phyloP scores from a whole-genome alignment of 768 basidiomycete genomes.

The Solioccasus polychromus region DNA sequence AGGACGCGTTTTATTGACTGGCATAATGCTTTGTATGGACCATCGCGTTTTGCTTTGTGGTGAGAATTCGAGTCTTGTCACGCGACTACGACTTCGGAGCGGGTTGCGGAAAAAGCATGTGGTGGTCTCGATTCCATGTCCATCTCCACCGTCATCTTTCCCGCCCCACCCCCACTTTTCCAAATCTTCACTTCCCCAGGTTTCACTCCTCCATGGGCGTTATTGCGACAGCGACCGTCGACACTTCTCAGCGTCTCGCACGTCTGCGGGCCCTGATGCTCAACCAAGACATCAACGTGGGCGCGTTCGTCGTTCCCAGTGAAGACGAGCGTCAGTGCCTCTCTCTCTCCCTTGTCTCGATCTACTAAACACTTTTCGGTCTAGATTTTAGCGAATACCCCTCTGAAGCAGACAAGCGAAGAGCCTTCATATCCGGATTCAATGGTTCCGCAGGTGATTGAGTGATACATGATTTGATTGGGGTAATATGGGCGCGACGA shows the following conservation, averaged over 20 bases:
- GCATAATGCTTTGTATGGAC: too few species aligned
- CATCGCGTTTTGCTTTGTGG: too few species aligned
- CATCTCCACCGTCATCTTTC: conserved; percentile 22
- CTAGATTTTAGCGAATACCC: conserved; percentile 90
- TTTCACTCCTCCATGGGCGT: conserved; percentile 35
- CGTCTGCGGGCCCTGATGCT: conserved; percentile 71
- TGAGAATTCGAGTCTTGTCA: conserved; percentile 1
- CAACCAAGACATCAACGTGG: conserved; percentile 48
- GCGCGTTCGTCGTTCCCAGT: conserved; percentile 81
- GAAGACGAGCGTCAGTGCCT: conserved; percentile 82
- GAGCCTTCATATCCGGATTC: conserved; percentile 91
- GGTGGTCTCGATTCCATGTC: conserved; percentile 21
- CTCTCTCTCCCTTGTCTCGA: background rate
- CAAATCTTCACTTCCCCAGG: conserved; percentile 2
- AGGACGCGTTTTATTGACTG: conserved; percentile 5
- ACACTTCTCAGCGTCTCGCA: conserved; percentile 62
- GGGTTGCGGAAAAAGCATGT: conserved; percentile 26
- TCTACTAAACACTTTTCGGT: background rate
- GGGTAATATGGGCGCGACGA: background rate
- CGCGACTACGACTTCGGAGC: conserved; percentile 12
- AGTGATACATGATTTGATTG: background rate
- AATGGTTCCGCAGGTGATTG: conserved; percentile 84
- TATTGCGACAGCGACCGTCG: conserved; percentile 41
- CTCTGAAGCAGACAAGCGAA: conserved; percentile 77
- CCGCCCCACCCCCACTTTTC: conserved; percentile 3